Conservation (phyloP, 352 stramenopile species). For the Phytophthora idaei region DNA sequence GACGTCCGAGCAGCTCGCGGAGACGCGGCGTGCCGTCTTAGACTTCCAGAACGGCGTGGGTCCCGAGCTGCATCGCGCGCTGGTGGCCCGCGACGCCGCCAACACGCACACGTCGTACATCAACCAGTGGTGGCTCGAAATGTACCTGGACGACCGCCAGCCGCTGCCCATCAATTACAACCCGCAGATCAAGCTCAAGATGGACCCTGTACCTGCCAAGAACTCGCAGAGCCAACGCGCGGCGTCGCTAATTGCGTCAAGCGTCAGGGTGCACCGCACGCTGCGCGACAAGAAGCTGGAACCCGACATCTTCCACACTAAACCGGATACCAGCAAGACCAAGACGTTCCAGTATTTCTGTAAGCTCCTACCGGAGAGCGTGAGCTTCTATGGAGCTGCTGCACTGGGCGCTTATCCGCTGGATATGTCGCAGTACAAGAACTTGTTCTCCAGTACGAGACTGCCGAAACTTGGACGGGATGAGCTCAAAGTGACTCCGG, state of each 20-base stretch:
- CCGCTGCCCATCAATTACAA: constrained; percentile 92
- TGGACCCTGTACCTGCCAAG: constrained; percentile 80
- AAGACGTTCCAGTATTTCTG: constrained; percentile 80
- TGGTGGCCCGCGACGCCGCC: constrained; percentile 77
- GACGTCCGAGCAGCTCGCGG: constrained; percentile 51
- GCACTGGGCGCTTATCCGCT: constrained; percentile 86
- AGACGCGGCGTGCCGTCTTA: constrained; percentile 59
- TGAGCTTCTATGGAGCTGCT: constrained; percentile 90
- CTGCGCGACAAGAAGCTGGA: constrained; percentile 81
- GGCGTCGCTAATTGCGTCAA: constrained; percentile 87
- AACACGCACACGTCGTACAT: constrained; percentile 92
- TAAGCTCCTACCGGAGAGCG: constrained; percentile 78
- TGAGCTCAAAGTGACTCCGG: constrained; percentile 65
- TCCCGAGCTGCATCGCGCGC: constrained; percentile 69
- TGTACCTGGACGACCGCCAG: constrained; percentile 90
- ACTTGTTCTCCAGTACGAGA: constrained; percentile 86
- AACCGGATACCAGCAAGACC: constrained; percentile 82
- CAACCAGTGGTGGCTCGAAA: constrained; percentile 93
- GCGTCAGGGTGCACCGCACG: constrained; percentile 82
- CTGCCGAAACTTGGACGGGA: constrained; percentile 72
- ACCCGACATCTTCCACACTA: constrained; percentile 91
- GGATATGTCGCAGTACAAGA: constrained; percentile 93
- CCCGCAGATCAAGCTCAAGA: constrained; percentile 90
- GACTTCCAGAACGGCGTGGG: constrained; percentile 67
- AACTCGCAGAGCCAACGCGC: constrained; percentile 86